phyloP scores from a whole-genome alignment of 2,329 filamentous ascomycete species.

The Calonectria honghensis region DNA sequence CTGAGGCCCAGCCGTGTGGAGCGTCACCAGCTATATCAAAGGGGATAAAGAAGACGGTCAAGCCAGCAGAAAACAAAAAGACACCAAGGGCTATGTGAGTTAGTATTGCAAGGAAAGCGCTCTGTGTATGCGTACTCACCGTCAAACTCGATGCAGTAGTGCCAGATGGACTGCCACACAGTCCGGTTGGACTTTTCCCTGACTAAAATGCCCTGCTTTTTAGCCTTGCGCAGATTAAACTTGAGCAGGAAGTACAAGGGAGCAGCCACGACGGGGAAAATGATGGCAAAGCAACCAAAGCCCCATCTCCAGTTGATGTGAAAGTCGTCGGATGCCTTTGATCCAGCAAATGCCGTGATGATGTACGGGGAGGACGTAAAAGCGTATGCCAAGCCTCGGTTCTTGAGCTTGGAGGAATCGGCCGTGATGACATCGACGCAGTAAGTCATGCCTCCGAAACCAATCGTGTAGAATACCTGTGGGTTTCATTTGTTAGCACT shows the following conservation, averaged over 20 bases:
- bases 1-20: constrained; percentile 67
- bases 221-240: constrained; percentile 74
- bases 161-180: constrained; percentile 63
- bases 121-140: not conserved
- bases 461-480: constrained; percentile 77
- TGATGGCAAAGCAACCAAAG: constrained; percentile 79
- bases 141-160: constrained; percentile 50
- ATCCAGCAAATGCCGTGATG: constrained; percentile 65
- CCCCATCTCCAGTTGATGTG: constrained; percentile 52
- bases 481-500: constrained; percentile 13
- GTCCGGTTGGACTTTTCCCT: constrained; percentile 64
- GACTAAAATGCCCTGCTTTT: constrained; percentile 67
- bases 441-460: constrained; percentile 77
- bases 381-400: constrained; percentile 62
- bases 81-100: constrained; percentile 62
- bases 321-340: constrained; percentile 53
- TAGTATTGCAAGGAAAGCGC: not conserved
- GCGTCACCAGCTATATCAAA: constrained; percentile 70
- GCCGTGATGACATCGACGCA: constrained; percentile 79
- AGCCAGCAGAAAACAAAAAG: constrained; percentile 70
- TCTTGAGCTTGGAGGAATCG: constrained; percentile 71
- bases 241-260: constrained; percentile 76
- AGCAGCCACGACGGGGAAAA: constrained; percentile 75
- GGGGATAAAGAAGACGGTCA: constrained; percentile 74
- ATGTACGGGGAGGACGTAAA: constrained; percentile 66